These are phyloP conservation scores for Pythium oligandrum DNA, from an alignment of 352 stramenopile genomes.

Conservation along the genomic window DNA sequence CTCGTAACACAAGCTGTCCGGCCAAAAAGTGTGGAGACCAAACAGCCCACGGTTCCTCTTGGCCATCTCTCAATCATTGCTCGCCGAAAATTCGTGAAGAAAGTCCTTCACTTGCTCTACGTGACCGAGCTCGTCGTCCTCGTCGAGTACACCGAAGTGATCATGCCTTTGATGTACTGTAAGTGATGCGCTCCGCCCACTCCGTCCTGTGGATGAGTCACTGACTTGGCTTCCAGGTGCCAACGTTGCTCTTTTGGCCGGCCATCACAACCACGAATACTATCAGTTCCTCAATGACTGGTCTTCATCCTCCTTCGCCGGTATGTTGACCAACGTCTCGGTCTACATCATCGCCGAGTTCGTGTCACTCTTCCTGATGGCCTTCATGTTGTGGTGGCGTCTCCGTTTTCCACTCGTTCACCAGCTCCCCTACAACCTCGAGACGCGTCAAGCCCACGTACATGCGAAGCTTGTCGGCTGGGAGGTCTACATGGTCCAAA, in stretches of 20 bases:
- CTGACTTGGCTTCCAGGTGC: slow-evolving; percentile 6
- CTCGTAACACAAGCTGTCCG: not conserved
- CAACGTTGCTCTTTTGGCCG: slow-evolving; percentile 14
- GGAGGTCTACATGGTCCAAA: too few species aligned
- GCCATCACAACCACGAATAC: slow-evolving; percentile 11
- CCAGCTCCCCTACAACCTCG: too few species aligned
- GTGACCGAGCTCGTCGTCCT: slow-evolving; percentile 19
- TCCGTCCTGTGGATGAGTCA: slow-evolving; percentile 1
- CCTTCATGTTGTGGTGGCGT: too few species aligned
- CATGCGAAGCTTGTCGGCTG: too few species aligned
- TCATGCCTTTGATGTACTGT: slow-evolving; percentile 24
- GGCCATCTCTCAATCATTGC: not conserved
- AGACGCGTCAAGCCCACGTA: too few species aligned
- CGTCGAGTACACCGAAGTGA: slow-evolving; percentile 22
- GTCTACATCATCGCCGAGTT: slow-evolving; percentile 20
- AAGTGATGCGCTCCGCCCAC: not conserved
- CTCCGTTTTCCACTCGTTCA: too few species aligned
- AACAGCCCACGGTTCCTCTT: not conserved
- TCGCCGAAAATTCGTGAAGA: not conserved
- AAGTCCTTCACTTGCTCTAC: slow-evolving; percentile 16
- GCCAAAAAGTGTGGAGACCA: not conserved
- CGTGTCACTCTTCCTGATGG: slow-evolving; percentile 9
- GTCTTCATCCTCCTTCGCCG: slow-evolving; percentile 2
- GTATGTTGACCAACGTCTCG: slow-evolving; percentile 13
- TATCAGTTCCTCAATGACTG: slow-evolving; percentile 16